Percentiles rank a stretch among this genome's conserved stretches.
These are phyloP conservation scores for Trichopus zeylanicus DNA, from an alignment of 116 monocot species.

Conservation along the genomic window DNA sequence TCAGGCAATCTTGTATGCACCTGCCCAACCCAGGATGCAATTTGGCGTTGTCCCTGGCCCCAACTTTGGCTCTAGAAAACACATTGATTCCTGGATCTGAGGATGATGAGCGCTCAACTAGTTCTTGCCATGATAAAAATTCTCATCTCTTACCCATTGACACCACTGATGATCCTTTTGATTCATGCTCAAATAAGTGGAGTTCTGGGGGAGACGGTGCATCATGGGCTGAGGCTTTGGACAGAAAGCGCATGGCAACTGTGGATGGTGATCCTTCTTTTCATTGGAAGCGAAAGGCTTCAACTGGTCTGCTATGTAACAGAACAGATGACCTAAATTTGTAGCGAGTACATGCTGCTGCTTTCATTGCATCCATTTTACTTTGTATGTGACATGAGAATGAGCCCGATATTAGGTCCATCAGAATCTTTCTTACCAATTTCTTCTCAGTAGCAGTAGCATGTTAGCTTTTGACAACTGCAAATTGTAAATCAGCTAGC, in stretches of 20 bases:
- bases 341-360: neutral
- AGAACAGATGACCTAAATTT: neutral
- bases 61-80: constrained; percentile 11
- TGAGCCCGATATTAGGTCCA: neutral
- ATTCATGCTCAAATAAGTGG: constrained; percentile 21
- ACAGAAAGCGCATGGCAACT: neutral
- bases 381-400: neutral
- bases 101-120: constrained; percentile 46
- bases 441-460: neutral
- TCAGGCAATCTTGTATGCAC: constrained; percentile 2
- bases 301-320: neutral
- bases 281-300: neutral
- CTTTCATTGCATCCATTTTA: neutral
- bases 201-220: constrained; percentile 13
- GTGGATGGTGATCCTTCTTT: neutral
- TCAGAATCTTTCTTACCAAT: neutral
- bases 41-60: constrained; percentile 35
- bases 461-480: neutral
- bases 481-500: neutral
- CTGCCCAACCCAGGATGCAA: constrained; percentile 20
- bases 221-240: neutral
- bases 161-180: constrained; percentile 10
- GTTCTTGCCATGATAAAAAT: constrained; percentile 27
- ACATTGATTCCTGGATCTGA: constrained; percentile 32
- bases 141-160: constrained; percentile 18